Percentiles rank a stretch among this genome's conserved stretches.
Conservation (phyloP, 2,329 filamentous ascomycete genomes). For the Cladosporium phlei region DNA sequence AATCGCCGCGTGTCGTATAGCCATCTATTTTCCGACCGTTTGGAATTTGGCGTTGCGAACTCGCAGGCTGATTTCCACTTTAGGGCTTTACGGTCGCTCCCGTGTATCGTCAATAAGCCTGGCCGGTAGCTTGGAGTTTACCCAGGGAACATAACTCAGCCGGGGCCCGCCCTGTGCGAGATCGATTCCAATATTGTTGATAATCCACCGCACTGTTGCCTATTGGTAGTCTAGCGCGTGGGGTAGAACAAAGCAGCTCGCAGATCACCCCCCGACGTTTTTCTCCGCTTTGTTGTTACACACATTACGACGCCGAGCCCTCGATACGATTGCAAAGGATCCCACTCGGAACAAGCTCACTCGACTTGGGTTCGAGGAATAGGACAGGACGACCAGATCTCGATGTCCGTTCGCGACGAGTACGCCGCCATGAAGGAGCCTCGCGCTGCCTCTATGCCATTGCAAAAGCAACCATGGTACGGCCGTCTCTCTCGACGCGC, state of each 20-base stretch:
- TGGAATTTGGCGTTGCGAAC: not conserved
- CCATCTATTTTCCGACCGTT: not conserved
- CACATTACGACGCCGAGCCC: too few relatives aligned
- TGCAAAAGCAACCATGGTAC: not conserved
- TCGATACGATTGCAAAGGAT: too few relatives aligned
- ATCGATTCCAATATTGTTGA: not conserved
- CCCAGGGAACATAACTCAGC: conserved; percentile 2
- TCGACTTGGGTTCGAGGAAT: too few relatives aligned
- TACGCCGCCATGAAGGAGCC: conserved; percentile 10
- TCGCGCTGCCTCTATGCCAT: not conserved
- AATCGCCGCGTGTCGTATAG: not conserved
- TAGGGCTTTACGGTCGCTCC: not conserved
- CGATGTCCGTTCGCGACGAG: conserved; percentile 4
- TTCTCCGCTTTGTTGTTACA: not conserved
- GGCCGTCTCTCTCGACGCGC: conserved; percentile 8
- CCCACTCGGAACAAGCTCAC: too few relatives aligned
- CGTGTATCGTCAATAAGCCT: not conserved
- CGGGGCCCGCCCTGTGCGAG: not conserved
- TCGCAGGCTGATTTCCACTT: not conserved
- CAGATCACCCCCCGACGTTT: conserved; percentile 4
- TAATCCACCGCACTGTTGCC: not conserved
- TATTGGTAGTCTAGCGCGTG: conserved; percentile 3
- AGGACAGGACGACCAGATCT: too few relatives aligned
- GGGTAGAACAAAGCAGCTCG: conserved; percentile 1
- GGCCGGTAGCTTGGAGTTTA: not conserved